These are phyloP conservation scores for Fusarium bulbicola DNA, from an alignment of 2,329 filamentous ascomycete genomes.

Conservation along the genomic window DNA sequence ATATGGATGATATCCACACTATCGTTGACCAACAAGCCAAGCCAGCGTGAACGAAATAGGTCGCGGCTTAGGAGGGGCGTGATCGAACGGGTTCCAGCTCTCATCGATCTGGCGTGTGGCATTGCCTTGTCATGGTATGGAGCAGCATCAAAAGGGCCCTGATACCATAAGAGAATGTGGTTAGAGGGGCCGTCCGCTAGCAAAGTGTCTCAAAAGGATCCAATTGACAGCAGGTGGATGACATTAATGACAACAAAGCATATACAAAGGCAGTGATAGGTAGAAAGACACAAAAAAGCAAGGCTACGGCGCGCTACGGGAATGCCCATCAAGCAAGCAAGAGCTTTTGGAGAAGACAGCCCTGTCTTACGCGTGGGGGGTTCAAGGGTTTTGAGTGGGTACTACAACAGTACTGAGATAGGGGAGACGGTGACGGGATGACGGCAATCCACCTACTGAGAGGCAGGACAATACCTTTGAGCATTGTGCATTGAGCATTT, in stretches of 20 bases:
- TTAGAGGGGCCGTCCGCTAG: background rate
- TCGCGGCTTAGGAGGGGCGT: constrained; percentile 8
- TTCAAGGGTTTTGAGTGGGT: constrained; percentile 27
- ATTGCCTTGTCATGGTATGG: constrained; percentile 16
- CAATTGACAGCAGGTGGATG: background rate
- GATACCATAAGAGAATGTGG: background rate
- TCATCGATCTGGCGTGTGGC: constrained; percentile 12
- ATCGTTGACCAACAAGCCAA: constrained; percentile 1
- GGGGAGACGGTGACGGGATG: constrained; percentile 34
- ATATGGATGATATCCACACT: background rate
- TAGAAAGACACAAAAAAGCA: constrained; percentile 19
- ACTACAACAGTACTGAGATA: background rate
- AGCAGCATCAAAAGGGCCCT: constrained; percentile 8
- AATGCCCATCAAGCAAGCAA: constrained; percentile 12
- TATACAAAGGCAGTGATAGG: background rate
- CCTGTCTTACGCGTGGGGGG: constrained; percentile 30
- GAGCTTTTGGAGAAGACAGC: constrained; percentile 4
- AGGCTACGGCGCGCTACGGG: constrained; percentile 15
- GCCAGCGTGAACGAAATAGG: background rate
- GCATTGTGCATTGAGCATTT: background rate
- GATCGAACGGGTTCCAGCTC: constrained; percentile 19
- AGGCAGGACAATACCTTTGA: background rate
- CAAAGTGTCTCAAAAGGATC: background rate
- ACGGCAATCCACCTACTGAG: constrained; percentile 1
- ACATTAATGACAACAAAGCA: background rate